Percentiles rank a stretch among this genome's conserved stretches.
phyloP scores from a whole-genome alignment of 2,329 filamentous ascomycete genomes.

The Ambrosiella beaveri region DNA sequence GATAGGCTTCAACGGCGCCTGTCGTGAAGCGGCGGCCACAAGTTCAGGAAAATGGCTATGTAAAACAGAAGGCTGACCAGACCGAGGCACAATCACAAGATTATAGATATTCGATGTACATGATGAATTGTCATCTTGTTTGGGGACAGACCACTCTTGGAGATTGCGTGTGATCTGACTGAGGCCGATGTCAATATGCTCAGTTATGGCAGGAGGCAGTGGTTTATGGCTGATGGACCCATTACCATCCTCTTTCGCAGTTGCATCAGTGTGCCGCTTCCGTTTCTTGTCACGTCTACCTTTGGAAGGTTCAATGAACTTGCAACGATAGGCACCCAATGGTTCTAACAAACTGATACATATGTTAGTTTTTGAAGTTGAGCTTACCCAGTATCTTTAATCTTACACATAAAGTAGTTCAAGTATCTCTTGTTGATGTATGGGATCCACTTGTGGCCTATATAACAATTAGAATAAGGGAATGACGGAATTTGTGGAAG shows the following conservation, averaged over 20 bases:
- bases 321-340: constrained; percentile 42
- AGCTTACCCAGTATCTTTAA: background rate
- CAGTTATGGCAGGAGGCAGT: constrained; percentile 32
- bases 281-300: constrained; percentile 41
- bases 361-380: background rate
- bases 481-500: too few relatives aligned
- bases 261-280: constrained; percentile 25
- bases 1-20: constrained; percentile 25
- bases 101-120: constrained; percentile 22
- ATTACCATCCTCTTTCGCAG: constrained; percentile 14
- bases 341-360: constrained; percentile 40
- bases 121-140: background rate
- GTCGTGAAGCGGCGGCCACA: constrained; percentile 31
- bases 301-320: constrained; percentile 37
- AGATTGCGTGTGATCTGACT: constrained; percentile 45
- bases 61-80: constrained; percentile 39
- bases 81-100: constrained; percentile 40
- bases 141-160: constrained; percentile 23
- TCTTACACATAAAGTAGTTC: too few relatives aligned
- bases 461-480: too few relatives aligned
- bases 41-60: constrained; percentile 43
- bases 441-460: too few relatives aligned
- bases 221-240: constrained; percentile 7
- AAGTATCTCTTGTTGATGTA: too few relatives aligned
- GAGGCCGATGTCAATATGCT: constrained; percentile 45